Evolutionary conservation across 805 yeast genomes (phyloP).

Genomic region (Schwanniomyces yamadae): DNA sequence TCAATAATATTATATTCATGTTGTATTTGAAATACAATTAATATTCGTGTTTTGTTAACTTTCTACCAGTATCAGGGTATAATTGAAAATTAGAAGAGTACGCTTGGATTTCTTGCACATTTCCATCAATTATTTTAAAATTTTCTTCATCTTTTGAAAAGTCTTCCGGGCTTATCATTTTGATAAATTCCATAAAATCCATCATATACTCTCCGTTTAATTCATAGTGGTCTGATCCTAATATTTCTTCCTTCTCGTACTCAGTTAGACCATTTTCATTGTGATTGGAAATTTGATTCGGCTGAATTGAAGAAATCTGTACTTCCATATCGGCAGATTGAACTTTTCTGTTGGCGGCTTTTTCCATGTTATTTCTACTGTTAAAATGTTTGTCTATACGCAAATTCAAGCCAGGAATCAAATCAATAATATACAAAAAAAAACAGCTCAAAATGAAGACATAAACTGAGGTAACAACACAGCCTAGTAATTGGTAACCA

Average conservation of each 20-base stretch:
- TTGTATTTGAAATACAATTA: too few species aligned
- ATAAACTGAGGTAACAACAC: conserved; percentile 32
- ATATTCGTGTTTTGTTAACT: conserved; percentile 8
- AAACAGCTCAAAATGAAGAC: conserved; percentile 32
- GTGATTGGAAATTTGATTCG: too few species aligned
- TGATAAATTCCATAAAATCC: conserved; percentile 43
- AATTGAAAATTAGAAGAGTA: conserved; percentile 8
- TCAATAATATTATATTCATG: too few species aligned
- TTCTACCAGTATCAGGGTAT: conserved; percentile 7
- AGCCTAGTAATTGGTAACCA: conserved; percentile 40
- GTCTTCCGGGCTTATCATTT: conserved; percentile 36
- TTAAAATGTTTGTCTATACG: conserved; percentile 42
- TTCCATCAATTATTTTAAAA: background rate
- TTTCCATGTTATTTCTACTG: conserved; percentile 24
- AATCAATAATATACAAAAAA: conserved; percentile 35
- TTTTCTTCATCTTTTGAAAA: conserved; percentile 18
- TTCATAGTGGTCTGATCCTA: conserved; percentile 40
- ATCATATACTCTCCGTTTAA: conserved; percentile 39
- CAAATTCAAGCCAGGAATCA: conserved; percentile 41
- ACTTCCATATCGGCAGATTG: conserved; percentile 4
- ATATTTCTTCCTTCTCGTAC: conserved; percentile 29
- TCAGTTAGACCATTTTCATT: conserved; percentile 6
- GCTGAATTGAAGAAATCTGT: too few species aligned
- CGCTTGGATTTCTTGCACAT: background rate
- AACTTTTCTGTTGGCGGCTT: conserved; percentile 12